Evolutionary conservation across 805 yeast species (phyloP), one percentile per base, ranked within the genome.

Genomic region (Candida argentea): DNA sequence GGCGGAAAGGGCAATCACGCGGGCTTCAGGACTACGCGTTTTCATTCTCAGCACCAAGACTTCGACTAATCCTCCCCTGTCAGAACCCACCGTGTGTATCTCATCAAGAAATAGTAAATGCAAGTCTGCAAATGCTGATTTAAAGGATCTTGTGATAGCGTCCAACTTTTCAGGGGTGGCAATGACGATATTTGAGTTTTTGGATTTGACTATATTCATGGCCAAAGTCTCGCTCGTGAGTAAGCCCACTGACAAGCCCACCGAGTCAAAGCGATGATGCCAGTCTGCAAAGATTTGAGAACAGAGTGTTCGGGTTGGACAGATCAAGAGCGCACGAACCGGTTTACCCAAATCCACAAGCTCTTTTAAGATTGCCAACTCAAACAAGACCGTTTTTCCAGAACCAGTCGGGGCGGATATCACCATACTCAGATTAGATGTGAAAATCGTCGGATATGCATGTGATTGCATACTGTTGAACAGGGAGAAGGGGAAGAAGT

Each of bases 161-260:
- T 83, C 87, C 60, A 85, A 81, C 37, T 83, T 89, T 14, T 57
- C 63, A 0, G 95, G 94, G 0, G 96, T 85, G 4, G 84, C 73
- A 9, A 89, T 50, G 11, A 84, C 53, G 29, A 89, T 49, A 46
- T 86, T 66, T 2, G 73, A 60, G n/a, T 49, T 57, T 42, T 58
- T 58, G 89, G 31, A 73, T 68, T 17, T 58, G 56, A 1, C 74
- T 73, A 5, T 85, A 8, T 18, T 10, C 20, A 18, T 18, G 9
- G 10, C 7, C 10, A 62, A 50, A 7, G 76, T 68, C 35, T 73
- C 80, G 32, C 79, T 64, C 0, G 80, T 73, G 22, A 74, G 45
- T 24, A 67, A 52, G 0, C 73, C 73, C 5, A 70, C 72, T 4
- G 57, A 43, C 8, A 70, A 34, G 6, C 62, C 58, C 10, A 57